phyloP scores from a whole-genome alignment of 139 green algal species.

The Tetratostichococcus sp. region DNA sequence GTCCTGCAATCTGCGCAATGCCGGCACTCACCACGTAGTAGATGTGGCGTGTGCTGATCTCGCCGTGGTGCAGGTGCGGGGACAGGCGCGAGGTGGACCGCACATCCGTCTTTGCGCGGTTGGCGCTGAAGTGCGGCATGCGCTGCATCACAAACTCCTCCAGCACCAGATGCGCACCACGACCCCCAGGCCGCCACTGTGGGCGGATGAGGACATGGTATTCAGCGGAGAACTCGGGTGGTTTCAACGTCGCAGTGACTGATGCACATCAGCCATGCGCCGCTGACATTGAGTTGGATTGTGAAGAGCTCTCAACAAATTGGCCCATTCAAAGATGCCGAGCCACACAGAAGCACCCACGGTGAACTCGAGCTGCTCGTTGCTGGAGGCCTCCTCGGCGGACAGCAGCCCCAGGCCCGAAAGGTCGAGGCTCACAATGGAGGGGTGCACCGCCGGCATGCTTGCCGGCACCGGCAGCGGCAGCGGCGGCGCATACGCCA shows the following conservation, averaged over 20 bases:
- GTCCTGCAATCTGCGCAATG: neutral
- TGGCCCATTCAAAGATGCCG: too few relatives aligned
- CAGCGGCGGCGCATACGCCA: conserved; percentile 47
- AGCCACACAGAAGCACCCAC: conserved; percentile 16
- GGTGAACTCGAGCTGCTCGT: conserved; percentile 67
- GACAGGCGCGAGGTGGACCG: conserved; percentile 78
- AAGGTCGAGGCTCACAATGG: conserved; percentile 22
- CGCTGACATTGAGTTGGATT: too few relatives aligned
- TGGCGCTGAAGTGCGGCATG: conserved; percentile 59
- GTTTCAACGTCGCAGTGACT: too few relatives aligned
- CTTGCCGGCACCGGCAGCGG: conserved; percentile 39
- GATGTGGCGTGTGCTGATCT: conserved; percentile 71
- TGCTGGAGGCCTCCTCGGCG: conserved; percentile 62
- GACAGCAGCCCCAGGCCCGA: conserved; percentile 69
- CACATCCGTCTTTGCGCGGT: conserved; percentile 75
- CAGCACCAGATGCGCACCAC: conserved; percentile 53
- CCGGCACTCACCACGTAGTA: conserved; percentile 49
- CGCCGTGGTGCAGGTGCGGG: conserved; percentile 89
- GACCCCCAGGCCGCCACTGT: conserved; percentile 72
- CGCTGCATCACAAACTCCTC: conserved; percentile 61
- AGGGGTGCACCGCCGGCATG: conserved; percentile 36
- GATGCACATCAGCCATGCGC: too few relatives aligned
- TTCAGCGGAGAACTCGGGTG: neutral
- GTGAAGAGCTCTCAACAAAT: too few relatives aligned
- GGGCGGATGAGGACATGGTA: neutral